These are phyloP conservation scores for Lipomyces yamanashiensis DNA, from an alignment of 805 yeast genomes.

Conservation along the genomic window DNA sequence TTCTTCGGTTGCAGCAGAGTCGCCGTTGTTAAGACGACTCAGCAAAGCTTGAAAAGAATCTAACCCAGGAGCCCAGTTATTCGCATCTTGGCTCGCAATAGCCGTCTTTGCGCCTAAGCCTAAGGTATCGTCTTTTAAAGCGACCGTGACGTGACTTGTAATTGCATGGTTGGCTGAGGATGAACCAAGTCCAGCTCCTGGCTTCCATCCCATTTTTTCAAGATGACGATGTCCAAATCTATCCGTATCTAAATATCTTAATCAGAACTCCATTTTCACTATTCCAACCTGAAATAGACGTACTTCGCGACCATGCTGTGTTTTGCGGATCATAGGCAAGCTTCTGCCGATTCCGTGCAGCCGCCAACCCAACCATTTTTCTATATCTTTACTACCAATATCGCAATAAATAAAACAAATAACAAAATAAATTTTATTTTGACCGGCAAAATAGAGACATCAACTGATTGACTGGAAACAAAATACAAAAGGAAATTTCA, in stretches of 20 bases:
- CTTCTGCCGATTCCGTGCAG: conserved; percentile 75
- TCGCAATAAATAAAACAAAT: not conserved
- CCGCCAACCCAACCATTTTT: conserved; percentile 52
- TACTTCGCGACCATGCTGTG: conserved; percentile 86
- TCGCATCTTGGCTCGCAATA: conserved; percentile 61
- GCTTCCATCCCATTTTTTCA: conserved; percentile 85
- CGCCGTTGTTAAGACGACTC: conserved; percentile 83
- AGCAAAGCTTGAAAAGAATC: conserved; percentile 91
- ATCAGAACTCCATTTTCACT: not conserved
- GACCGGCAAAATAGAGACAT: not conserved
- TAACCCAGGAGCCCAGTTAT: conserved; percentile 85
- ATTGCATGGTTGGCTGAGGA: conserved; percentile 54
- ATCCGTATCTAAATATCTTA: conserved; percentile 50
- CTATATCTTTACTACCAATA: not conserved
- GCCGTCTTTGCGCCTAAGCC: conserved; percentile 75
- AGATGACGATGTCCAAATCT: conserved; percentile 89
- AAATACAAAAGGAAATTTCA: not conserved
- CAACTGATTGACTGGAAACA: not conserved
- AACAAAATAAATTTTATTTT: not conserved
- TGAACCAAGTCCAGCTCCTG: conserved; percentile 86
- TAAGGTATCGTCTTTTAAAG: conserved; percentile 75
- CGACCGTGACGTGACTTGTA: conserved; percentile 81
- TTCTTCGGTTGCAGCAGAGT: not conserved
- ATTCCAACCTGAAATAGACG: not conserved
- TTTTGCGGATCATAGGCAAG: conserved; percentile 93